Evolutionary conservation across 2,329 filamentous ascomycete genomes (phyloP).

Genomic region (Exutisphaerella laricina): DNA sequence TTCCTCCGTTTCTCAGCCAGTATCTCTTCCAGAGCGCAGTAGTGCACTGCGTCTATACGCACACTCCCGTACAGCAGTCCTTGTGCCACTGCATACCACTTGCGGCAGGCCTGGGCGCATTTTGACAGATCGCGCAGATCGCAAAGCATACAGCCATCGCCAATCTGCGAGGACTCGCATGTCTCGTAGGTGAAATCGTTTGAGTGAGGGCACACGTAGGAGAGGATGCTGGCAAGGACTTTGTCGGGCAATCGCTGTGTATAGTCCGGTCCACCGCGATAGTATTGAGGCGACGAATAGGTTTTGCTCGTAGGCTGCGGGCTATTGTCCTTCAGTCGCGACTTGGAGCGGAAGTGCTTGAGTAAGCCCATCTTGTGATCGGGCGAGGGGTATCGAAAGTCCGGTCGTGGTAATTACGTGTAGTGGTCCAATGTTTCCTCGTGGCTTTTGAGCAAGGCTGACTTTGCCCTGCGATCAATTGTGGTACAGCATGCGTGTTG

Average conservation of each 20-base stretch:
- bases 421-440: no score
- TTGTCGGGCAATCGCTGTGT: conserved; percentile 54
- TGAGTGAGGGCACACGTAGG: conserved; percentile 76
- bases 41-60: conserved; percentile 89
- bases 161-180: conserved; percentile 72
- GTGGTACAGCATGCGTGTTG: no score
- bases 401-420: no score
- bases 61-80: conserved; percentile 69
- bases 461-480: no score
- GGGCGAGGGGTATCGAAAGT: no score
- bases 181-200: conserved; percentile 71
- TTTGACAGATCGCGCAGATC: conserved; percentile 83
- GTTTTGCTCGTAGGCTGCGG: conserved; percentile 28
- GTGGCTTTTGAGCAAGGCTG: no score
- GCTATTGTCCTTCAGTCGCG: conserved; percentile 37
- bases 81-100: conserved; percentile 61
- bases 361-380: conserved; percentile 42
- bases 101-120: conserved; percentile 66
- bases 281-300: conserved; percentile 10
- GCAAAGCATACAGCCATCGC: conserved; percentile 86
- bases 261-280: conserved; percentile 34
- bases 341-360: conserved; percentile 44
- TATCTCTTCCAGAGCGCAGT: conserved; percentile 79
- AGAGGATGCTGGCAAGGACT: conserved; percentile 73
- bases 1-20: conserved; percentile 73